Base-by-base conservation (phyloP, 164 flowering plant species). In the Magnolia kwangsiensis region DNA sequence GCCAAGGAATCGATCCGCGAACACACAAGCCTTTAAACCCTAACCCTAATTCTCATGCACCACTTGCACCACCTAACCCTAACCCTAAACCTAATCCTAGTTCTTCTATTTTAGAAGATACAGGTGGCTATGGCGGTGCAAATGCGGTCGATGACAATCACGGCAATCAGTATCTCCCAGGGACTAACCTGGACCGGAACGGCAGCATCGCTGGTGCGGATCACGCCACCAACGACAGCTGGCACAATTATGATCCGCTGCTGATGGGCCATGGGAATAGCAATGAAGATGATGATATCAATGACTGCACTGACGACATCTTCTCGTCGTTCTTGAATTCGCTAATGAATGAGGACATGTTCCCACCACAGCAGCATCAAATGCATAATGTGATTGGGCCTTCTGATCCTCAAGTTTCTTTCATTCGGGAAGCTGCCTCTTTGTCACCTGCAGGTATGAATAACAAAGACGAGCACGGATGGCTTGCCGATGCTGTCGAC, bases 1-100 rank as follows among this genome's bases (percentile, higher is more conserved):
- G 88, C 69, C 89, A 88, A 86, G 94, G 94, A 13, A 88, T 90
- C 31, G 90, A 90, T 81, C 94, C 94, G 4, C 82, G 90, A 64
- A 90, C 90, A 9, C 94, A 90, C 84, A 90, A 85, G 79, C 94
- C 94, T 7, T 72, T 85, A n/a, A 81, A 77, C 79, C 66, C 77
- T 71, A 64, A 80, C 79, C 81, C 76, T 63, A 78, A 72, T 51
- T 27, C 68, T 18, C 7, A 23, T 2, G 58, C 55, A 31, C 71
- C 59, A 1, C 10, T 71, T 10, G 21, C 45, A 4, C 59, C 69
- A 66, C 69, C 2, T 69, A 23, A 72, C 45, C 73, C 76, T 18
- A 68, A 31, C 50, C 71, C 50, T 67, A 67, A 67, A 20, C 69
- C 71, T 68, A 80, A 70, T 50, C 80, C 77, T 65, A 75, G 13